Evolutionary conservation across 1,284 basidiomycete species (phyloP).

Genomic region (Ganoderma sinense): DNA sequence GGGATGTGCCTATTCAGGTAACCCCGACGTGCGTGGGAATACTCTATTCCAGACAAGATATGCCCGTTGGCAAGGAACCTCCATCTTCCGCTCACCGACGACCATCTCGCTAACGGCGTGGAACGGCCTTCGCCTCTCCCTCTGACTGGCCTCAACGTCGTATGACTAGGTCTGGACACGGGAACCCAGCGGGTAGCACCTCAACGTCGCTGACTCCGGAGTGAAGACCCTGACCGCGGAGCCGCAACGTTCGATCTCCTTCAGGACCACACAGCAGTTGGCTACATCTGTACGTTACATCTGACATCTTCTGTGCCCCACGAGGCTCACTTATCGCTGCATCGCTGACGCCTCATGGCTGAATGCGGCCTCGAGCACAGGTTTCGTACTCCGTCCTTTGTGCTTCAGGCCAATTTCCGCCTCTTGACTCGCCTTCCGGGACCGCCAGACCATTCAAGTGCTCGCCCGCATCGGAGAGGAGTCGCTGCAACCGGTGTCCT

Average conservation of each 20-base stretch:
- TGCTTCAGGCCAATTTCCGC: background rate
- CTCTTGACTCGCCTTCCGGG: background rate
- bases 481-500: background rate
- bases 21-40: constrained; percentile 7
- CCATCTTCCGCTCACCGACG: too few species aligned
- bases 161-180: too few species aligned
- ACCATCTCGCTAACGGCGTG: too few species aligned
- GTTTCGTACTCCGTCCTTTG: too few species aligned
- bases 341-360: background rate
- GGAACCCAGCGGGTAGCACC: too few species aligned
- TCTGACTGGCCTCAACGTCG: too few species aligned
- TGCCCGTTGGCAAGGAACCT: too few species aligned
- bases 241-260: too few species aligned
- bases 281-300: background rate
- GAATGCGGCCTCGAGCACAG: too few species aligned
- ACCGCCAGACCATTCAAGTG: background rate
- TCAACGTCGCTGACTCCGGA: too few species aligned
- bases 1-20: background rate
- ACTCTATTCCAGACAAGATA: background rate
- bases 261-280: background rate
- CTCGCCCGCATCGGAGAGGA: background rate
- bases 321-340: constrained; percentile 8
- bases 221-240: too few species aligned
- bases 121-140: too few species aligned
- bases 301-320: background rate